These are phyloP conservation scores for Pleodorina starrii DNA, from an alignment of 139 green algal genomes.

Conservation along the genomic window DNA sequence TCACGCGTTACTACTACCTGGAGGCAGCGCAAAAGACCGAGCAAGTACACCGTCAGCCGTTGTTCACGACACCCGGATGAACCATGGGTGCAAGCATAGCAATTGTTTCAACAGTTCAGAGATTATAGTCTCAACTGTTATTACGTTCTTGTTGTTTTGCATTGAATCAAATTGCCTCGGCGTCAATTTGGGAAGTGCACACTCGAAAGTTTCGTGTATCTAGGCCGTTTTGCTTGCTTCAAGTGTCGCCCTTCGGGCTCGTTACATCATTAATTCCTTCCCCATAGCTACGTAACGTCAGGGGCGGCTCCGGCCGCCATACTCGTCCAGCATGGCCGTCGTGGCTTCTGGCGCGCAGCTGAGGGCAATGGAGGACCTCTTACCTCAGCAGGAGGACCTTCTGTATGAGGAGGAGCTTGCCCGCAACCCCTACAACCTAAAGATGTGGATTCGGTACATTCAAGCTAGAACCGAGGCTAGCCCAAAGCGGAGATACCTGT, in stretches of 20 bases:
- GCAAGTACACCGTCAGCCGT: too few relatives aligned
- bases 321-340: not conserved
- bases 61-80: too few relatives aligned
- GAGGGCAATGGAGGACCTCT: conserved; percentile 71
- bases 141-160: too few relatives aligned
- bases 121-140: too few relatives aligned
- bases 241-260: not conserved
- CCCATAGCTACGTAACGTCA: not conserved
- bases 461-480: conserved; percentile 81
- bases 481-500: conserved; percentile 80
- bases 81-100: too few relatives aligned
- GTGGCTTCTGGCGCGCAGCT: conserved; percentile 19
- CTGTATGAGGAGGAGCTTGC: conserved; percentile 98
- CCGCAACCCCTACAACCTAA: conserved; percentile 93
- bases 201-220: too few relatives aligned
- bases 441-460: conserved; percentile 95
- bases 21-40: too few relatives aligned
- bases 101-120: too few relatives aligned
- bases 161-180: too few relatives aligned
- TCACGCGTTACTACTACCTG: too few relatives aligned
- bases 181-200: too few relatives aligned
- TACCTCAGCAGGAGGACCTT: conserved; percentile 93
- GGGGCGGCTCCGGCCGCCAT: conserved; percentile 33
- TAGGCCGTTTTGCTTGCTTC: too few relatives aligned
- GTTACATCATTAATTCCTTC: not conserved